phyloP scores from a whole-genome alignment of 2,329 filamentous ascomycete species.

The Cladosporium colombiae region DNA sequence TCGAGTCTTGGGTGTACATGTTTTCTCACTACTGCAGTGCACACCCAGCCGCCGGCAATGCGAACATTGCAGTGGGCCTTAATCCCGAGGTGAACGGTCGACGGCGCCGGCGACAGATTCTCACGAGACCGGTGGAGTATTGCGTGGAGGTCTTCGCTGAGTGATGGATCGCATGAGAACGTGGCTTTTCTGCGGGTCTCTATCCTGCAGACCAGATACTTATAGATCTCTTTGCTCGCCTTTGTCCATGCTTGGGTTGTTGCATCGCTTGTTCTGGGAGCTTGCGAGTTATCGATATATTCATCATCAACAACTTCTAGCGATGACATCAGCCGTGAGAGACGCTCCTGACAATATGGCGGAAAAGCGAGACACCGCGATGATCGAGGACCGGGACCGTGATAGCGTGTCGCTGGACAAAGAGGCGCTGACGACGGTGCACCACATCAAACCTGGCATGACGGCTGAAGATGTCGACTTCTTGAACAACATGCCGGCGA shows the following conservation, averaged over 20 bases:
- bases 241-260: background rate
- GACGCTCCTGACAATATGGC: background rate
- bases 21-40: background rate
- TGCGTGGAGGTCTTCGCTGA: background rate
- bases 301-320: background rate
- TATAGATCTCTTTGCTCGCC: background rate
- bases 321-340: background rate
- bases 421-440: constrained; percentile 22
- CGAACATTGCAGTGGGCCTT: background rate
- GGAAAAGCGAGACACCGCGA: background rate
- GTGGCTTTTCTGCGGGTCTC: background rate
- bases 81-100: constrained; percentile 15
- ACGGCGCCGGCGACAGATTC: constrained; percentile 18
- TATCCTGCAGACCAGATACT: background rate
- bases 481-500: constrained; percentile 23
- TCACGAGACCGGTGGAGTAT: constrained; percentile 1
- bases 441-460: constrained; percentile 26
- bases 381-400: constrained; percentile 16
- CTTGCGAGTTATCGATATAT: background rate
- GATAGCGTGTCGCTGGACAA: constrained; percentile 25
- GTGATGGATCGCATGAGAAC: background rate
- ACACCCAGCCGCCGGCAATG: constrained; percentile 6
- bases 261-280: background rate
- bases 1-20: background rate
- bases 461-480: constrained; percentile 28